These are phyloP conservation scores for Eucalyptus pumila DNA, from an alignment of 345 rosid genomes.

Conservation along the genomic window DNA sequence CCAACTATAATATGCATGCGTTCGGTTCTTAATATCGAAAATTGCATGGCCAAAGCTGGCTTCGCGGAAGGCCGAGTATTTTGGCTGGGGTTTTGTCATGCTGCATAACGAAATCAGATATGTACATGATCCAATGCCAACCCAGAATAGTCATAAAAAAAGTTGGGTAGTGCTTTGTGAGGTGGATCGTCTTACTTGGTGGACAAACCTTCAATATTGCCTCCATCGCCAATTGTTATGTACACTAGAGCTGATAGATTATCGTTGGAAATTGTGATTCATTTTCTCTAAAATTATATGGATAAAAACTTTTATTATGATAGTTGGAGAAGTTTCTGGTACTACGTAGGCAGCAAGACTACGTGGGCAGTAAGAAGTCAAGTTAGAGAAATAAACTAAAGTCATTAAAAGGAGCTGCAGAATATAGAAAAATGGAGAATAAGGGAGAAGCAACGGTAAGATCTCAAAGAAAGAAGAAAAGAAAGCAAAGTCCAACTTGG, in stretches of 20 bases:
- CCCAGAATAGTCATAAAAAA: not conserved
- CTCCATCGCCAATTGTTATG: not conserved
- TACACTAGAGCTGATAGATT: not conserved
- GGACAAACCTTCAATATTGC: not conserved
- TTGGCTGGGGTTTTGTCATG: conserved; percentile 1
- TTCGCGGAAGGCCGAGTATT: not conserved
- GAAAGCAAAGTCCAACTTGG: no score
- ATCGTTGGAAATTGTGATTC: no score
- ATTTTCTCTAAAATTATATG: no score
- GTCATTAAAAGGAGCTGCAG: no score
- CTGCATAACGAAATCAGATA: not conserved
- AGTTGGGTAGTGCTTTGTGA: not conserved
- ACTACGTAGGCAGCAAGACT: no score
- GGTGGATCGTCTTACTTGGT: not conserved
- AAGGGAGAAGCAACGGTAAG: no score
- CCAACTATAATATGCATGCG: conserved; percentile 5
- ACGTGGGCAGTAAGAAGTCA: no score
- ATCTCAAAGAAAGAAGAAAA: no score
- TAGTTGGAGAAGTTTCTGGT: no score
- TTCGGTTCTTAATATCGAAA: not conserved
- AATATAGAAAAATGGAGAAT: no score
- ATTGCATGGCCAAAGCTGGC: conserved; percentile 10
- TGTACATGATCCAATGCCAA: not conserved
- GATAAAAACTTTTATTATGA: no score
- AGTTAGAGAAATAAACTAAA: no score